A percentile compares a stretch with the other conserved stretches of the same genome.
Evolutionary conservation across 2,329 filamentous ascomycete genomes (phyloP).

Genomic region (Cladophialophora exuberans): DNA sequence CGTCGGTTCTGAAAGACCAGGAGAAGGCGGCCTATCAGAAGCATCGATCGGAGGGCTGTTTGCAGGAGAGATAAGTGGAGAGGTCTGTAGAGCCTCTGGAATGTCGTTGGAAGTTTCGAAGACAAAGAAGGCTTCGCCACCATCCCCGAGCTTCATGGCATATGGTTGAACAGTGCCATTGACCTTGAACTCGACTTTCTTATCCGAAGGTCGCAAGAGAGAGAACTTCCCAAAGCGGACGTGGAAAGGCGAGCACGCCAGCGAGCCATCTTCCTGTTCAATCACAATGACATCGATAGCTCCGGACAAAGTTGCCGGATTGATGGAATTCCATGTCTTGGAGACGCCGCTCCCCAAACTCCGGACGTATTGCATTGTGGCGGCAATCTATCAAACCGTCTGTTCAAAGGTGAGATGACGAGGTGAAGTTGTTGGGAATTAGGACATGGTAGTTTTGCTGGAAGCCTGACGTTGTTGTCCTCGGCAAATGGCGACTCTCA

Average conservation of each 20-base stretch:
- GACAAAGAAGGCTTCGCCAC: constrained; percentile 97
- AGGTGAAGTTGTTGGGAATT: constrained; percentile 1
- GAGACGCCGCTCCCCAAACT: constrained; percentile 94
- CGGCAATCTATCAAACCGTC: neutral
- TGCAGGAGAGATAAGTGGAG: constrained; percentile 87
- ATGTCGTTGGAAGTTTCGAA: constrained; percentile 93
- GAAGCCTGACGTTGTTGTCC: constrained; percentile 13
- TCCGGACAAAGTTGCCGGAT: constrained; percentile 93
- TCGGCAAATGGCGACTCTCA: neutral
- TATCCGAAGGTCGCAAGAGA: constrained; percentile 89
- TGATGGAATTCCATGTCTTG: constrained; percentile 99
- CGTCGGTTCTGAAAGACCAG: constrained; percentile 52
- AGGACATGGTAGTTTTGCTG: constrained; percentile 12
- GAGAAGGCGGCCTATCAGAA: constrained; percentile 32
- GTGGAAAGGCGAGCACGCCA: constrained; percentile 95
- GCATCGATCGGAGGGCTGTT: constrained; percentile 64
- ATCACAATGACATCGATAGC: constrained; percentile 99
- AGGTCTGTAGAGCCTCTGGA: constrained; percentile 91
- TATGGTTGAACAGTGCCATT: constrained; percentile 91
- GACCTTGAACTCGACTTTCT: constrained; percentile 98
- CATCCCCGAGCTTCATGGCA: constrained; percentile 97
- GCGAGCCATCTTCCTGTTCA: constrained; percentile 82
- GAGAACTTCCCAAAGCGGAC: constrained; percentile 99
- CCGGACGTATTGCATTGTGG: constrained; percentile 91
- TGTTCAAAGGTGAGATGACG: neutral